Conservation (phyloP, 2,329 filamentous ascomycete species). For the Pseudopithomyces chartarum region DNA sequence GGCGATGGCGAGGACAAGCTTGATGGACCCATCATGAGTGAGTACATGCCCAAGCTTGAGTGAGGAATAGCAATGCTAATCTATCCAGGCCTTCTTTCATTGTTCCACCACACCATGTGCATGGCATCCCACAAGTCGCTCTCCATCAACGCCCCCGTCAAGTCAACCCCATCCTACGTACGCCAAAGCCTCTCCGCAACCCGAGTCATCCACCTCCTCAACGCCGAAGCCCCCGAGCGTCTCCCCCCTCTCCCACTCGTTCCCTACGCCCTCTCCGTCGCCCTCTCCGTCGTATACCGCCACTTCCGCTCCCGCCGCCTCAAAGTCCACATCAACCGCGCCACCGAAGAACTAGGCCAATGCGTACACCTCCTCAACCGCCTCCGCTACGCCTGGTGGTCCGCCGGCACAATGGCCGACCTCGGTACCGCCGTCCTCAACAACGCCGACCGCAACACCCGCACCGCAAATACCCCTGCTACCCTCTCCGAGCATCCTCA, state of each 20-base stretch:
- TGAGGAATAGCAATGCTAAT: slow-evolving; percentile 11
- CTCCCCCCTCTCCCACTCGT: slow-evolving; percentile 60
- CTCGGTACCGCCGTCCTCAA: slow-evolving; percentile 45
- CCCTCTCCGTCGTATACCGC: slow-evolving; percentile 62
- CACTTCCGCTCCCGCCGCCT: slow-evolving; percentile 59
- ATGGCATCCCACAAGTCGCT: slow-evolving; percentile 61
- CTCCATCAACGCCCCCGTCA: slow-evolving; percentile 50
- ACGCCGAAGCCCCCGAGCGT: slow-evolving; percentile 50
- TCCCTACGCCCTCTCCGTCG: slow-evolving; percentile 61
- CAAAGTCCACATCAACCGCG: slow-evolving; percentile 53
- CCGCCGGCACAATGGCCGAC: slow-evolving; percentile 53
- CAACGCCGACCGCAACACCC: slow-evolving; percentile 46
- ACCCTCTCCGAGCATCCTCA: slow-evolving; percentile 20
- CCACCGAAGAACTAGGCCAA: slow-evolving; percentile 51
- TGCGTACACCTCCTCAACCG: slow-evolving; percentile 52
- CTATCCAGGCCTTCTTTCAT: slow-evolving; percentile 54
- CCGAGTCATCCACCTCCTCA: slow-evolving; percentile 59
- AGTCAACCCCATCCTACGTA: slow-evolving; percentile 56
- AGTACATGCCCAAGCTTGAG: slow-evolving; percentile 3
- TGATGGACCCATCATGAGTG: slow-evolving; percentile 44
- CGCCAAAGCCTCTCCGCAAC: slow-evolving; percentile 62
- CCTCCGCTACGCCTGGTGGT: slow-evolving; percentile 52
- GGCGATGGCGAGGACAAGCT: slow-evolving; percentile 46
- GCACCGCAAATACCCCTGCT: slow-evolving; percentile 40
- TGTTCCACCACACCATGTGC: slow-evolving; percentile 62